Conservation (phyloP, 2,329 filamentous ascomycete species). For the Pseudogymnoascus sp. region DNA sequence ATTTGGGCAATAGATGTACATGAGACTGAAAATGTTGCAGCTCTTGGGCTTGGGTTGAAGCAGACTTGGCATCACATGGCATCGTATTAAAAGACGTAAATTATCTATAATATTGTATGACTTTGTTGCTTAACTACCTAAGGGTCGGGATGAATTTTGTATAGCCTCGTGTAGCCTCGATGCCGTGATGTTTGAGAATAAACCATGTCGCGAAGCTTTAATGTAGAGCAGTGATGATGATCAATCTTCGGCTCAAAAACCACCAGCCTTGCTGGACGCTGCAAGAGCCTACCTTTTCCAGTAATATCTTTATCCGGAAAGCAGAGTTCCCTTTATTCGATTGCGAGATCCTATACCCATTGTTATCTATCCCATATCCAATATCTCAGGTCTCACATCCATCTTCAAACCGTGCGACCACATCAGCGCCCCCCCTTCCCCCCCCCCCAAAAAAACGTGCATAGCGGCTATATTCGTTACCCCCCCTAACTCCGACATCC, state of each 20-base stretch:
- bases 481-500: too few relatives aligned
- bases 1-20: neutral
- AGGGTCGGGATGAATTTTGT: neutral
- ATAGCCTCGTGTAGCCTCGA: neutral
- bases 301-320: neutral
- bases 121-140: neutral
- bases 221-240: neutral
- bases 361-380: neutral
- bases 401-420: too few relatives aligned
- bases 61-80: neutral
- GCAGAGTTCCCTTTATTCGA: neutral
- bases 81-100: neutral
- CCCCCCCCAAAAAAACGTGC: too few relatives aligned
- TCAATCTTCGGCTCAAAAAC: neutral
- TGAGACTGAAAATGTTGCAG: neutral
- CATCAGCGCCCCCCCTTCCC: too few relatives aligned
- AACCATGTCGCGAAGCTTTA: neutral
- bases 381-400: too few relatives aligned
- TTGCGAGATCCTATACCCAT: neutral
- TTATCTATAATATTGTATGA: neutral
- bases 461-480: too few relatives aligned
- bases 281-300: neutral
- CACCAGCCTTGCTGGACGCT: neutral
- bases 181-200: neutral
- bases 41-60: neutral